Conservation (phyloP, 2,329 filamentous ascomycete genomes). For the Xylariaceae sp. region DNA sequence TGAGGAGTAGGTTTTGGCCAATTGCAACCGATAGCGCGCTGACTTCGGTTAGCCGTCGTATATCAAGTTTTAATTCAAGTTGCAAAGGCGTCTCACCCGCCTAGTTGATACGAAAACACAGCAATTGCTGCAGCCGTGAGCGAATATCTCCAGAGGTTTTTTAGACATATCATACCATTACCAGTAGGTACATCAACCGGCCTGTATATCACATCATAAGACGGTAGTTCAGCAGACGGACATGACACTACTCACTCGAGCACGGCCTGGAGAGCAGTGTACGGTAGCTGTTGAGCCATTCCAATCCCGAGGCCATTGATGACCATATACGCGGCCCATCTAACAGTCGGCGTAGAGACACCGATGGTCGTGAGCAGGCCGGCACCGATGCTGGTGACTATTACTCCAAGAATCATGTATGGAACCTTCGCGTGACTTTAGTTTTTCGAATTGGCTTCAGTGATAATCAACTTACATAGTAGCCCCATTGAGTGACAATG, state of each 20-base stretch:
- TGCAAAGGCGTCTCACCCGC: slow-evolving; percentile 6
- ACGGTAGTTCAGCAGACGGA: too few species aligned
- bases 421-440: slow-evolving; percentile 11
- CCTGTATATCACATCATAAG: too few species aligned
- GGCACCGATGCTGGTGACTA: slow-evolving; percentile 8
- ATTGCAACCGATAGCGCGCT: slow-evolving; percentile 18
- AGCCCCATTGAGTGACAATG: slow-evolving; percentile 20
- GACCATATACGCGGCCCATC: slow-evolving; percentile 21
- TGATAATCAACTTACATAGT: slow-evolving; percentile 22
- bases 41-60: background rate
- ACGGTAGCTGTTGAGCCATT: slow-evolving; percentile 19
- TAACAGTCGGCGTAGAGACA: background rate
- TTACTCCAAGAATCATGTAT: slow-evolving; percentile 20
- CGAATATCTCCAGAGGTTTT: too few species aligned
- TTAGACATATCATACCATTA: too few species aligned
- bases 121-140: slow-evolving; percentile 15
- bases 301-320: slow-evolving; percentile 23
- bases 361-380: slow-evolving; percentile 20
- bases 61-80: background rate
- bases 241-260: slow-evolving; percentile 15
- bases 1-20: slow-evolving; percentile 23
- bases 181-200: too few species aligned
- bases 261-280: slow-evolving; percentile 20
- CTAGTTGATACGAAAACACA: slow-evolving; percentile 22
- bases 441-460: background rate